These are phyloP conservation scores for Lecanoromycetidae sp. DNA, from an alignment of 2,329 filamentous ascomycete species.

Conservation along the genomic window DNA sequence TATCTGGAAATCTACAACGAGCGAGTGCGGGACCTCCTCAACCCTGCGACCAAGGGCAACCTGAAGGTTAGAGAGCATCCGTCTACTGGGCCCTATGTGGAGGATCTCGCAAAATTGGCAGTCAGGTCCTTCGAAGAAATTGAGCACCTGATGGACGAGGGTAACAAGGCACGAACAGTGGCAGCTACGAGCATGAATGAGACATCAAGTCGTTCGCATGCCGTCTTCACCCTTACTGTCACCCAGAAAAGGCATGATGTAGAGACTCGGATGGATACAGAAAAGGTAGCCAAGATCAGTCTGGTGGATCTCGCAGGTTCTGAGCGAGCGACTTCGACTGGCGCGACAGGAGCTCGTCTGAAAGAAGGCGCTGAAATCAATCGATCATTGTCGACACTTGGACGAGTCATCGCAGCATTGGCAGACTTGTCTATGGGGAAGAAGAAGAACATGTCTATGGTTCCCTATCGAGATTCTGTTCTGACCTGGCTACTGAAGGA, in stretches of 20 bases:
- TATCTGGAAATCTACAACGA: constrained; percentile 99
- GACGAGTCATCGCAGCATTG: constrained; percentile 90
- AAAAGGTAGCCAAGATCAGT: constrained; percentile 96
- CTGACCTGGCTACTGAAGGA: constrained; percentile 96
- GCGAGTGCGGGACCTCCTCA: constrained; percentile 85
- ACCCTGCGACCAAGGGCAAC: constrained; percentile 90
- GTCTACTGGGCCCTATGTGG: constrained; percentile 92
- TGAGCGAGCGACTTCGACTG: constrained; percentile 91
- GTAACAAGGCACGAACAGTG: constrained; percentile 95
- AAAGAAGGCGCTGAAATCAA: constrained; percentile 99
- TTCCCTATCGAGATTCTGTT: constrained; percentile 94
- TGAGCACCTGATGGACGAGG: constrained; percentile 96
- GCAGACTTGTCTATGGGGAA: constrained; percentile 81
- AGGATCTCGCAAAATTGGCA: constrained; percentile 89
- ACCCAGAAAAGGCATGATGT: constrained; percentile 85
- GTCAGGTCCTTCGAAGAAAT: constrained; percentile 92
- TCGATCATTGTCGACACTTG: constrained; percentile 85
- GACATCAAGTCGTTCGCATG: constrained; percentile 94
- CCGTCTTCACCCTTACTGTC: constrained; percentile 90
- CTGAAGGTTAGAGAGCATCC: constrained; percentile 96
- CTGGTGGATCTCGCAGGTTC: constrained; percentile 96
- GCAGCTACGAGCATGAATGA: constrained; percentile 99
- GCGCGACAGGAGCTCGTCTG: constrained; percentile 83
- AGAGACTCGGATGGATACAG: constrained; percentile 92
- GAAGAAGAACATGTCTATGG: constrained; percentile 61